Percentiles rank a stretch among this genome's conserved stretches.
These are phyloP conservation scores for Stipa capillata DNA, from an alignment of 176 grass and related monocot species.

Conservation along the genomic window DNA sequence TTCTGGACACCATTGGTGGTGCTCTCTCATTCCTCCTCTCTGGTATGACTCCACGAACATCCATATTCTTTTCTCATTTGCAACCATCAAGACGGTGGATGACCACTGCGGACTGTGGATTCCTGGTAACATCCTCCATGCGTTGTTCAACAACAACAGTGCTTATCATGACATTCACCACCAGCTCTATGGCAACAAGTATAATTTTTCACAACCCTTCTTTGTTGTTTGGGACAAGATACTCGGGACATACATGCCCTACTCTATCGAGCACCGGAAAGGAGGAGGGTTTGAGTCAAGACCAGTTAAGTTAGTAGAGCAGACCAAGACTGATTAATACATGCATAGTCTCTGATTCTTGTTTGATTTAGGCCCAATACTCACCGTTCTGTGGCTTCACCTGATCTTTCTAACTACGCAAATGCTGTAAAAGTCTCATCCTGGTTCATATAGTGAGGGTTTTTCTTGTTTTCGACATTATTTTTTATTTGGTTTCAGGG, in stretches of 20 bases:
- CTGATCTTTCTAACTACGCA: constrained; percentile 22
- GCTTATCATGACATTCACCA: constrained; percentile 87
- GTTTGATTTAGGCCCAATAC: constrained; percentile 6
- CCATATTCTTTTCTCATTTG: constrained; percentile 85
- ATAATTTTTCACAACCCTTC: constrained; percentile 86
- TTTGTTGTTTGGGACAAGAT: constrained; percentile 79
- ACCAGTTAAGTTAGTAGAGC: constrained; percentile 34
- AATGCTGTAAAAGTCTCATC: constrained; percentile 11
- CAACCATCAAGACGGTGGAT: constrained; percentile 78
- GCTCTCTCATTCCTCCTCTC: constrained; percentile 70
- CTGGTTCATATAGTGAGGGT: constrained; percentile 20
- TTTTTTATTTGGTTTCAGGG: background rate
- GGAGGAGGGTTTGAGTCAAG: constrained; percentile 52
- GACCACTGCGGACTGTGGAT: constrained; percentile 85
- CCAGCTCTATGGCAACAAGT: constrained; percentile 72
- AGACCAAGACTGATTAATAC: constrained; percentile 24
- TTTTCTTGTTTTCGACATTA: constrained; percentile 13
- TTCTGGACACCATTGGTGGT: constrained; percentile 74
- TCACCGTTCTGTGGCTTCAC: background rate
- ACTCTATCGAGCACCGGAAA: constrained; percentile 50
- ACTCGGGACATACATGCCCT: constrained; percentile 66
- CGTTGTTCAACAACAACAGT: constrained; percentile 59
- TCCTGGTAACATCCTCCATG: constrained; percentile 65
- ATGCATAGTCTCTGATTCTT: constrained; percentile 19
- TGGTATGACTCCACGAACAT: constrained; percentile 67